Evolutionary conservation across 345 rosid genomes (phyloP), one percentile per base, ranked within the genome.

Genomic region (Aquilaria malaccensis): DNA sequence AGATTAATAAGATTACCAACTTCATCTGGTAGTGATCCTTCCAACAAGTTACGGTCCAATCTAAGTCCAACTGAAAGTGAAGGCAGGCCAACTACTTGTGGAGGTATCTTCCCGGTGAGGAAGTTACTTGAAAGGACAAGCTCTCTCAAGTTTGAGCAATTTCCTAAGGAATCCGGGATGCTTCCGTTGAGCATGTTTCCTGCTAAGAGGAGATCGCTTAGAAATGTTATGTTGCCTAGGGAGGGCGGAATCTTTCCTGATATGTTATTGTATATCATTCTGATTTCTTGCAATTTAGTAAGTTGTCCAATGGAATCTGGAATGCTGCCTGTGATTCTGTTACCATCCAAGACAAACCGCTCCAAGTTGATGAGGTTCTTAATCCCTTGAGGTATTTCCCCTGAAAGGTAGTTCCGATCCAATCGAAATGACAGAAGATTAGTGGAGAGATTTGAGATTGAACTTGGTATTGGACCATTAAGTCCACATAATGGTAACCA

Each of bases 221-320:
- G 15, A 0, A 2, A 33, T 11, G 48, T n/a, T 29, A 70, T 63
- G 7, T 22, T 37, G 43, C 43, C 7, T 37, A 37, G 43, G 43
- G 43, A 37, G 7, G 33, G 47, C 68, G 68, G 60, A 37, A 59
- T 63, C 11, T 12, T 33, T 15, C 65, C 65, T 55, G 12, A n/a
- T 13, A 70, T 37, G 29, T 37, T 60, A 13, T 64, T 70, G 3
- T 6, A 2, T 2, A 7, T 1, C 12, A 55, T 46, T 53, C 10
- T n/a, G 52, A 70, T n/a, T 9, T 14, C 54, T 60, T 70, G 69
- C 7, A 70, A 61, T 0, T n/a, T 7, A 9, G 10, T 30, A 7
- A 70, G n/a, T 55, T 52, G 52, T 13, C 70, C 62, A 48, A 67
- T 31, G 60, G 64, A 4, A n/a, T 2, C 5, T 0, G 76, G 79